Evolutionary conservation across 805 yeast species (phyloP).

Genomic region (Yarrowia divulgata): DNA sequence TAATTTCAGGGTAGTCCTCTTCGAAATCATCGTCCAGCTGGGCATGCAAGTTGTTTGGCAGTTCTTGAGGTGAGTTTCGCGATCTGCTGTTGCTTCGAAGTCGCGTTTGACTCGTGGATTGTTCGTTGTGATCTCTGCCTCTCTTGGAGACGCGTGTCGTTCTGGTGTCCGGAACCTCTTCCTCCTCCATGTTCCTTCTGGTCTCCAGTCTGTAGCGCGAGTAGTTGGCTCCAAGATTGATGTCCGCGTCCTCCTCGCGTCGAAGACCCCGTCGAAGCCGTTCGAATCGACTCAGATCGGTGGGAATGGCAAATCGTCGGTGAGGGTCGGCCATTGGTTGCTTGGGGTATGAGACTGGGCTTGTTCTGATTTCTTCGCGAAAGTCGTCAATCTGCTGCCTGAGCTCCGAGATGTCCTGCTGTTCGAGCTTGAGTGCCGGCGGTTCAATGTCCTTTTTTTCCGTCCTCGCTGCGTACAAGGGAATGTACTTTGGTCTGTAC

Average conservation of each 20-base stretch:
- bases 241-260: slow-evolving; percentile 23
- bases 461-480: slow-evolving; percentile 18
- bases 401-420: slow-evolving; percentile 14
- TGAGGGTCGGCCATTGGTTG: slow-evolving; percentile 12
- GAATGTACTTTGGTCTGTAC: slow-evolving; percentile 32
- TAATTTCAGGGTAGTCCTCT: slow-evolving; percentile 1
- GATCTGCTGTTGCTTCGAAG: slow-evolving; percentile 5
- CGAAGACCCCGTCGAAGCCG: slow-evolving; percentile 15
- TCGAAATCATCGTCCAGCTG: background rate
- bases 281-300: slow-evolving; percentile 14
- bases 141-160: slow-evolving; percentile 6
- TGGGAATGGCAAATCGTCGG: slow-evolving; percentile 12
- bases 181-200: background rate
- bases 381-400: slow-evolving; percentile 15
- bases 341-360: slow-evolving; percentile 28
- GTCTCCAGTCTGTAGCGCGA: slow-evolving; percentile 16
- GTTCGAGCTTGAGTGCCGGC: slow-evolving; percentile 7
- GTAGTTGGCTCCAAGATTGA: slow-evolving; percentile 18
- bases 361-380: slow-evolving; percentile 17
- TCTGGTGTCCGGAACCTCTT: background rate
- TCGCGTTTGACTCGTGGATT: background rate
- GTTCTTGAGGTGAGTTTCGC: background rate
- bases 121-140: slow-evolving; percentile 4
- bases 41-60: background rate
- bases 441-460: slow-evolving; percentile 6